A percentile compares a stretch with the other conserved stretches of the same genome.
Conservation (phyloP, 202 grass and related monocot genomes). For the Tripidium arundinaceum region DNA sequence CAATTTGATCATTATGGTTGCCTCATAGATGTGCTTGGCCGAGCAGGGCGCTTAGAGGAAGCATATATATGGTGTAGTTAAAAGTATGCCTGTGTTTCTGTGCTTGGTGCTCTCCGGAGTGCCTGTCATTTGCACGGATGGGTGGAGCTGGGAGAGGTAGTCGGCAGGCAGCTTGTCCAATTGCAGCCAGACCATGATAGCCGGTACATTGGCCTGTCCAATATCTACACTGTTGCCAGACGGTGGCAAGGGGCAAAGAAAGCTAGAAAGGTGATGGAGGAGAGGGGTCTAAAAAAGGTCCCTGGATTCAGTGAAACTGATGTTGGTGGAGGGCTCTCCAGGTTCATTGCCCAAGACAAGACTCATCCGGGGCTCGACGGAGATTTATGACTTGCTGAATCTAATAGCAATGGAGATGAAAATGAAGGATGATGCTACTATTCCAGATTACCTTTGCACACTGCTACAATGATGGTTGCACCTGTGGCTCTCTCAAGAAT, state of each 20-base stretch:
- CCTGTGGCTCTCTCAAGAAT: background rate
- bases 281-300: conserved; percentile 42
- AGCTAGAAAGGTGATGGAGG: conserved; percentile 43
- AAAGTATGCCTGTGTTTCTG: too few species aligned
- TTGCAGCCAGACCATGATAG: too few species aligned
- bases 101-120: too few species aligned
- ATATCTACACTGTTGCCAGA: conserved; percentile 42
- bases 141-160: too few species aligned
- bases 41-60: too few species aligned
- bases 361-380: conserved; percentile 17
- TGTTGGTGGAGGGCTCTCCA: conserved; percentile 8
- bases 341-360: conserved; percentile 48
- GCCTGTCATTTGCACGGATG: too few species aligned
- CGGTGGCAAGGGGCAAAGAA: conserved; percentile 42
- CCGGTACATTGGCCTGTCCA: conserved; percentile 50
- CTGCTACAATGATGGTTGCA: background rate
- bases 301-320: conserved; percentile 47
- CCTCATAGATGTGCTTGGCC: too few species aligned
- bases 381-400: conserved; percentile 40
- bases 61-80: too few species aligned
- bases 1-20: too few species aligned
- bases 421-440: conserved; percentile 25
- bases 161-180: too few species aligned
- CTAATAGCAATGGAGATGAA: conserved; percentile 43
- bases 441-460: background rate